These are phyloP conservation scores for Pleurotus giganteus DNA, from an alignment of 768 basidiomycete species.

Conservation along the genomic window DNA sequence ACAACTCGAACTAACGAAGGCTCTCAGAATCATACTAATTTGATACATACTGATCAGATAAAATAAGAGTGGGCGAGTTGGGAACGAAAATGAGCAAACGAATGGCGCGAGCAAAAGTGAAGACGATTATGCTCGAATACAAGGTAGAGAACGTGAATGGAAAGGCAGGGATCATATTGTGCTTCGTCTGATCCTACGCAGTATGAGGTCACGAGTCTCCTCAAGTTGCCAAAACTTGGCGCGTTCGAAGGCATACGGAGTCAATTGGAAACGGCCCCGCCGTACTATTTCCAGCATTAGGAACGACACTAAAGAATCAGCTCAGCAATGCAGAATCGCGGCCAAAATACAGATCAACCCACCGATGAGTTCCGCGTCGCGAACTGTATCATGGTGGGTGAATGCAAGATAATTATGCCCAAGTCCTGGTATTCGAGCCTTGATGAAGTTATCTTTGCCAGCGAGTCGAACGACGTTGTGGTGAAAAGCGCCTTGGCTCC, in stretches of 20 bases:
- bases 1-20: not conserved
- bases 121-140: not conserved
- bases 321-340: conserved; percentile 13
- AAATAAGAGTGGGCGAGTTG: too few species aligned
- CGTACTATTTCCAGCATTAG: conserved; percentile 65
- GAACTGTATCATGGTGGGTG: conserved; percentile 42
- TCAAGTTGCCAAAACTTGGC: conserved; percentile 47
- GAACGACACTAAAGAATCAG: conserved; percentile 45
- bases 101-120: not conserved
- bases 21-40: too few species aligned
- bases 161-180: not conserved
- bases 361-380: conserved; percentile 55
- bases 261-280: conserved; percentile 52
- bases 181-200: conserved; percentile 23
- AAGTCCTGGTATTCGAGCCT: conserved; percentile 49
- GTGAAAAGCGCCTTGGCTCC: conserved; percentile 48
- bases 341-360: conserved; percentile 16
- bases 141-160: not conserved
- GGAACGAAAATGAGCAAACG: too few species aligned
- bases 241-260: conserved; percentile 45
- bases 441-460: conserved; percentile 37
- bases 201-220: conserved; percentile 35
- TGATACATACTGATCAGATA: too few species aligned
- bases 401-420: conserved; percentile 63
- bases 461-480: conserved; percentile 40